These are phyloP conservation scores for Gonium pectorale DNA, from an alignment of 139 green algal species.

Conservation along the genomic window DNA sequence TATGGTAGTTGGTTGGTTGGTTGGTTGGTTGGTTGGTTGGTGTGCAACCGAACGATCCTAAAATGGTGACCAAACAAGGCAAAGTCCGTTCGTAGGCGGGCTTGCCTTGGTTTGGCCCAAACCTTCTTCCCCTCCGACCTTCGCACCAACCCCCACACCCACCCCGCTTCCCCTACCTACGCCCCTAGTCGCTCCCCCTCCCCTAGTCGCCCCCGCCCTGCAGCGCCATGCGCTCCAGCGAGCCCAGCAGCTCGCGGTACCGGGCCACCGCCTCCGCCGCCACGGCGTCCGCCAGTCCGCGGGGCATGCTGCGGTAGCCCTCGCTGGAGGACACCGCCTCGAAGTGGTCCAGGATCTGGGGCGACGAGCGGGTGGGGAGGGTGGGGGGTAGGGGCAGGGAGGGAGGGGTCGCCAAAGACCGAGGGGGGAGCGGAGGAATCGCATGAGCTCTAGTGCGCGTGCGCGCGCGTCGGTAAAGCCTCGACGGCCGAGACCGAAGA, in stretches of 20 bases:
- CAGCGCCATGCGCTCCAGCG: conserved; percentile 15
- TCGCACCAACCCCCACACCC: background rate
- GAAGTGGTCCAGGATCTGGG: conserved; percentile 42
- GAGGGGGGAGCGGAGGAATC: background rate
- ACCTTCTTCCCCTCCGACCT: background rate
- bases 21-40: no score
- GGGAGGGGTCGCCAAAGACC: no score
- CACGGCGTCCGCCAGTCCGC: conserved; percentile 24
- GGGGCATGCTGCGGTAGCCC: conserved; percentile 30
- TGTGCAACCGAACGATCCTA: background rate
- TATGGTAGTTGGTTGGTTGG: no score
- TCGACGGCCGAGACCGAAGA: no score
- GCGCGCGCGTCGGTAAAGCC: no score
- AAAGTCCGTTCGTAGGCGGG: background rate
- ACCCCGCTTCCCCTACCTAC: background rate
- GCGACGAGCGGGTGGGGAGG: background rate
- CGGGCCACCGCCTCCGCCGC: conserved; percentile 10
- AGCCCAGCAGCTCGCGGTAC: conserved; percentile 13
- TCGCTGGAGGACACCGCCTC: conserved; percentile 16
- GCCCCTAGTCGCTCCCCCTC: background rate
- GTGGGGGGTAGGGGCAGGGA: background rate
- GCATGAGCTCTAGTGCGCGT: background rate
- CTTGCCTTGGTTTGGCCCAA: background rate
- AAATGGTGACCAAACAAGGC: background rate
- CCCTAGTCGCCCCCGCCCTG: background rate